phyloP scores from a whole-genome alignment of 371 early-diverging fungal genomes.

The Dipsacomyces acuminosporus region DNA sequence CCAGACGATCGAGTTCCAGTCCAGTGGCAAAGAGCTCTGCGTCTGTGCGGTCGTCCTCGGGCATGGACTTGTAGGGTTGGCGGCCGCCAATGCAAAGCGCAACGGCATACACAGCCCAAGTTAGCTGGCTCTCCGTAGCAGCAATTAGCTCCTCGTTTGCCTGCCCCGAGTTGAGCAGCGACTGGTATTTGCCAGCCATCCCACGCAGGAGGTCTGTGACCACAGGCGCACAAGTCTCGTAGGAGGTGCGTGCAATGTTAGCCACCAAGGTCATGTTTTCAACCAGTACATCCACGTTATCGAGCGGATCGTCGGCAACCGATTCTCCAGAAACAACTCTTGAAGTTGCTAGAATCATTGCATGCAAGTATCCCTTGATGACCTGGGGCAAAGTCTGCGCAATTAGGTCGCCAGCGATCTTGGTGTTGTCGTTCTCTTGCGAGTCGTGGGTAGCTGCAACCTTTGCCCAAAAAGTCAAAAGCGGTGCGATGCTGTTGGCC shows the following conservation, averaged over 20 bases:
- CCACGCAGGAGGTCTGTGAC: conserved; percentile 60
- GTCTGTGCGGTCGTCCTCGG: conserved; percentile 48
- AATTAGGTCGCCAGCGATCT: conserved; percentile 49
- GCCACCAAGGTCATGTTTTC: conserved; percentile 70
- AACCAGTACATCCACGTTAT: conserved; percentile 66
- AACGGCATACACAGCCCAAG: conserved; percentile 79
- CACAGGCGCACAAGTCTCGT: conserved; percentile 57
- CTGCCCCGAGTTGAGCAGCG: conserved; percentile 40
- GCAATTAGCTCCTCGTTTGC: conserved; percentile 51
- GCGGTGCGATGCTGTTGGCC: conserved; percentile 69
- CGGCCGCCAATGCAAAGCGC: conserved; percentile 60
- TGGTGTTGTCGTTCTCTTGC: conserved; percentile 51
- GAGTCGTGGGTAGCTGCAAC: conserved; percentile 60
- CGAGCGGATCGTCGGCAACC: conserved; percentile 58
- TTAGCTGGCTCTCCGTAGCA: conserved; percentile 62
- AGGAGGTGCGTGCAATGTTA: conserved; percentile 68
- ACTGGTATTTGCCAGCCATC: conserved; percentile 64
- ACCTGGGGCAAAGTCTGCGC: conserved; percentile 29
- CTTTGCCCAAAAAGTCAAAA: conserved; percentile 82
- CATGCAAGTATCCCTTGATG: conserved; percentile 31
- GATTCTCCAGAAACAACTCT: conserved; percentile 20
- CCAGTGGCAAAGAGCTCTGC: conserved; percentile 46
- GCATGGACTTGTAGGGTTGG: conserved; percentile 49
- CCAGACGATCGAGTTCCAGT: conserved; percentile 45
- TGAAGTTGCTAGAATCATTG: conserved; percentile 35